Base-by-base conservation (phyloP, 768 basidiomycete genomes). In the Suillus occidentalis region DNA sequence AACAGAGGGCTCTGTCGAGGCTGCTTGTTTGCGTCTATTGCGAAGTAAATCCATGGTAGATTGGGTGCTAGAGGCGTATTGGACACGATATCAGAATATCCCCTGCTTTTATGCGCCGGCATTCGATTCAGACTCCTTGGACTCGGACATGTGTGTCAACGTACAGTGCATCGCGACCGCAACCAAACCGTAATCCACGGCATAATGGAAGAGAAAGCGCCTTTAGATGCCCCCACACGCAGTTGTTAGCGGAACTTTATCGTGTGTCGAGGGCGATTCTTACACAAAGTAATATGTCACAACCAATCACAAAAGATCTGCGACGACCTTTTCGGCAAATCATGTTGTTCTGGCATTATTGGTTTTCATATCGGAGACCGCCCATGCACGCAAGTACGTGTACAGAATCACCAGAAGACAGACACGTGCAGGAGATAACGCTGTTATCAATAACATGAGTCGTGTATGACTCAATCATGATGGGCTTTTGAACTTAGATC, bases 21-120 rank as follows among this genome's bases (percentile, higher is more conserved):
- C 52, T 31, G 37, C 39, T 58, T 39, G 57, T 58, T 39, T 58
- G 22, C 37, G 22, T 58, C 57, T 18, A 58, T 39, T 57, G 56
- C n/a, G 56, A n/a, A 37, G 36, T 25, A 39, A 39, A 40, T 22
- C 14, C 57, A 58, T 58, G 37, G 37, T 58, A 25, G 22, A 40
- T 58, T 25, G 12, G 37, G 39, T 58, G 22, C 16, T n/a, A 58
- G 16, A 58, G 39, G 22, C 6, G 37, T 39, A 25, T 58, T 39
- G 37, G 9, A 58, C 57, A 58, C 37, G 3, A 39, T 16, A 25
- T 40, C 16, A 22, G 6, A 39, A 58, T 18, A 9, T 16, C 16
- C 37, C 39, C 22, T 58, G 37, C 8, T 58, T 58, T 58, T 58
- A 58, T 58, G 37, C 57, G 6, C 57, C 22, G 8, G 22, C 22